Evolutionary conservation across 2,329 filamentous ascomycete species (phyloP).

Genomic region (Scleromitrula shiraiana): DNA sequence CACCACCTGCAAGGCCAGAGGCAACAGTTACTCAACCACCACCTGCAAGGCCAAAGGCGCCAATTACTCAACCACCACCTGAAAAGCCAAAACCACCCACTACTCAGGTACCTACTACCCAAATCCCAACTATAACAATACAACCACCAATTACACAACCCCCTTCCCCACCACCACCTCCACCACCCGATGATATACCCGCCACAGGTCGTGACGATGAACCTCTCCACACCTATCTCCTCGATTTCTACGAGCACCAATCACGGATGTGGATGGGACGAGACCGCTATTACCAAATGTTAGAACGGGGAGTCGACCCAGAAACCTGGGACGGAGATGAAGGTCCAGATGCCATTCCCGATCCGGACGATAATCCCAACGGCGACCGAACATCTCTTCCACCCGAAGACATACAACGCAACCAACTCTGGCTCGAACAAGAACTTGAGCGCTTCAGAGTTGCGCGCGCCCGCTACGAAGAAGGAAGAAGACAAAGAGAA

Average conservation of each 20-base stretch:
- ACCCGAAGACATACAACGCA: too few relatives aligned
- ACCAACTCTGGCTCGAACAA: too few relatives aligned
- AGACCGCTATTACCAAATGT: not conserved
- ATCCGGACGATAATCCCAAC: constrained; percentile 1
- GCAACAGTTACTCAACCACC: too few relatives aligned
- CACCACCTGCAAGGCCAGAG: too few relatives aligned
- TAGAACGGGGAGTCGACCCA: constrained; percentile 1
- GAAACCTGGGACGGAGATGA: not conserved
- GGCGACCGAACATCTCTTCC: not conserved
- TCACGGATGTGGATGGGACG: constrained; percentile 4
- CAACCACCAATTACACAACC: not conserved
- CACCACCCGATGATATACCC: not conserved
- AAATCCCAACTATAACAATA: too few relatives aligned
- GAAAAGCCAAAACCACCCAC: too few relatives aligned
- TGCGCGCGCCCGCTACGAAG: too few relatives aligned
- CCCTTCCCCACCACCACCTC: not conserved
- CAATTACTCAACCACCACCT: not conserved
- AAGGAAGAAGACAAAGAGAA: too few relatives aligned
- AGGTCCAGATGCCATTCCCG: not conserved
- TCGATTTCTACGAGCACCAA: not conserved
- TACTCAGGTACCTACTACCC: not conserved
- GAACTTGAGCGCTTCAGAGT: too few relatives aligned
- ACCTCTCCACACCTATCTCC: not conserved
- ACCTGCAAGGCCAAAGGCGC: too few relatives aligned
- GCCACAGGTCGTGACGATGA: not conserved